Percentiles rank a stretch among this genome's conserved stretches.
These are phyloP conservation scores for Phytopythium litorale DNA, from an alignment of 352 stramenopile genomes.

Conservation along the genomic window DNA sequence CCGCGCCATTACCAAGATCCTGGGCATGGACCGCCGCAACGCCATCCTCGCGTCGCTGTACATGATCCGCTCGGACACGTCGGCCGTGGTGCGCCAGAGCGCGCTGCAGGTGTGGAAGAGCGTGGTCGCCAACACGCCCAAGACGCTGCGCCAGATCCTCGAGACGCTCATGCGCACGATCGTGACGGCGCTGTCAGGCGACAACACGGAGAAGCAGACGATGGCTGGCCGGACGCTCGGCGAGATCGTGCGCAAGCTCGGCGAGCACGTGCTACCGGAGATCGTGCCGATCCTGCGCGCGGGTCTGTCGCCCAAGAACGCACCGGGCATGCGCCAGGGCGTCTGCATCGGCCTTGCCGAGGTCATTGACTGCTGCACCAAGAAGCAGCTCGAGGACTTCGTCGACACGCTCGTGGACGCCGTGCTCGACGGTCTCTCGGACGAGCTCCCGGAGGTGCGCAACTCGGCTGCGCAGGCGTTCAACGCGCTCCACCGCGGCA, in stretches of 20 bases:
- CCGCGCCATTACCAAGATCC: slow-evolving; percentile 84
- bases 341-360: slow-evolving; percentile 98
- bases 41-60: slow-evolving; percentile 98
- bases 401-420: slow-evolving; percentile 96
- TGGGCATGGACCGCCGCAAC: slow-evolving; percentile 94
- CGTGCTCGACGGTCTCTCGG: slow-evolving; percentile 97
- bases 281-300: slow-evolving; percentile 98
- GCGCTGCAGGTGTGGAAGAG: slow-evolving; percentile 99
- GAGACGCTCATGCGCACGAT: slow-evolving; percentile 95
- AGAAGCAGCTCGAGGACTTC: slow-evolving; percentile 96
- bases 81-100: slow-evolving; percentile 94
- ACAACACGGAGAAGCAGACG: slow-evolving; percentile 87
- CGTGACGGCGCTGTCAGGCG: slow-evolving; percentile 92
- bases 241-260: slow-evolving; percentile 99
- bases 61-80: slow-evolving; percentile 97
- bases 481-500: slow-evolving; percentile 94
- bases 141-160: slow-evolving; percentile 97
- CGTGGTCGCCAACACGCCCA: slow-evolving; percentile 96
- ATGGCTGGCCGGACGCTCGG: slow-evolving; percentile 94
- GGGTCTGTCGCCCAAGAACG: slow-evolving; percentile 77
- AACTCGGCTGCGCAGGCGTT: slow-evolving; percentile 96
- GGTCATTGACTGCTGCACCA: slow-evolving; percentile 96
- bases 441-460: slow-evolving; percentile 88
- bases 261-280: slow-evolving; percentile 97
- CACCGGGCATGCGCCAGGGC: slow-evolving; percentile 83